A percentile compares a stretch with the other conserved stretches of the same genome.
Conservation (phyloP, 805 yeast species). For the Kluyveromyces aestuarii region DNA sequence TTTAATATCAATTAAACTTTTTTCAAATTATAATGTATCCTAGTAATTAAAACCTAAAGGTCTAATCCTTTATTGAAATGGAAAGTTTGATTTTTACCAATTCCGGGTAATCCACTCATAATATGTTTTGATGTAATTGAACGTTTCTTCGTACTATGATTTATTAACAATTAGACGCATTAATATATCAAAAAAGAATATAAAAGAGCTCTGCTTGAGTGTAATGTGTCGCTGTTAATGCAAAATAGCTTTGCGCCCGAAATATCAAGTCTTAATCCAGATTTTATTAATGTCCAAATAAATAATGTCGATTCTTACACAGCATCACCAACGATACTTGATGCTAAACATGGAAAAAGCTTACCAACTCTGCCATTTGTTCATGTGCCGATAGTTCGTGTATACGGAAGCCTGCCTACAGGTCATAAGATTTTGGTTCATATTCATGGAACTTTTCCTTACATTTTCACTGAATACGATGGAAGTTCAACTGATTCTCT, state of each 20-base stretch:
- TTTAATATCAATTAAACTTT: too few relatives aligned
- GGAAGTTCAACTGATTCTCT: conserved; percentile 29
- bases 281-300: conserved; percentile 40
- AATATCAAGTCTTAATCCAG: conserved; percentile 8
- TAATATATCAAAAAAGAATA: background rate
- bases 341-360: conserved; percentile 31
- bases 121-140: too few relatives aligned
- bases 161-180: background rate
- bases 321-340: conserved; percentile 44
- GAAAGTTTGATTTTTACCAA: background rate
- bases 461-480: conserved; percentile 56
- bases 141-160: too few relatives aligned
- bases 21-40: too few relatives aligned
- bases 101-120: background rate
- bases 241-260: background rate
- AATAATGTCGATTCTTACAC: conserved; percentile 61
- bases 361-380: conserved; percentile 27
- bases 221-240: background rate
- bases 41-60: too few relatives aligned
- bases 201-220: background rate
- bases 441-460: conserved; percentile 80
- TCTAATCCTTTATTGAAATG: background rate
- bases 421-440: conserved; percentile 59
- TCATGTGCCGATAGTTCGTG: conserved; percentile 65
- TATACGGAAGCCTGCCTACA: conserved; percentile 61